Conservation (phyloP, 805 yeast species). For the Candida fluviatilis region DNA sequence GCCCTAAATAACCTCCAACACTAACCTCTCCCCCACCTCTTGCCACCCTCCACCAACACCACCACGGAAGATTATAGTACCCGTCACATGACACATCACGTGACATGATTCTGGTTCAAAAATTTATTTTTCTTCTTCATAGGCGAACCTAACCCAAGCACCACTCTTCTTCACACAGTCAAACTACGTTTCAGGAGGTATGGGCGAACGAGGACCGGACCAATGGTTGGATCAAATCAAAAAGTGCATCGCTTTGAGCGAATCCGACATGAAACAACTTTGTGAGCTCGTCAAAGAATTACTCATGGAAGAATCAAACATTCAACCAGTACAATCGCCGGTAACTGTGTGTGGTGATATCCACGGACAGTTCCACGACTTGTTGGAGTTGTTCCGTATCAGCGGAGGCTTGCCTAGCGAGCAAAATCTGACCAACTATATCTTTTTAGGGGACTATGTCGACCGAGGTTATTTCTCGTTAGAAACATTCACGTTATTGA, state of each 20-base stretch:
- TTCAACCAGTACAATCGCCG: conserved; percentile 90
- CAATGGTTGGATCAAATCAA: conserved; percentile 93
- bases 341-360: conserved; percentile 97
- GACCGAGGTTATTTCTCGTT: conserved; percentile 96
- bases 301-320: conserved; percentile 92
- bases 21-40: neutral
- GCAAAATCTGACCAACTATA: conserved; percentile 58
- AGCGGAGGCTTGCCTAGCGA: conserved; percentile 90
- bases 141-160: too few species aligned
- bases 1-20: neutral
- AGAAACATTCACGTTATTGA: conserved; percentile 88
- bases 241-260: conserved; percentile 84
- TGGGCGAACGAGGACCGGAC: conserved; percentile 84
- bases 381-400: conserved; percentile 82
- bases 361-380: conserved; percentile 96
- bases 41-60: neutral
- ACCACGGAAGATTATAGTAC: too few species aligned
- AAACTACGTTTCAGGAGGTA: conserved; percentile 18
- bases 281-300: conserved; percentile 95
- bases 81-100: neutral
- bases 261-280: conserved; percentile 90
- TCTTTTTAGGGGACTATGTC: conserved; percentile 93
- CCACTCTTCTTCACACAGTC: too few species aligned
- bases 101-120: too few species aligned
- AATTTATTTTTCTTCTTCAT: too few species aligned